Conservation (phyloP, 2,329 filamentous ascomycete genomes). For the Talaromyces sp. region DNA sequence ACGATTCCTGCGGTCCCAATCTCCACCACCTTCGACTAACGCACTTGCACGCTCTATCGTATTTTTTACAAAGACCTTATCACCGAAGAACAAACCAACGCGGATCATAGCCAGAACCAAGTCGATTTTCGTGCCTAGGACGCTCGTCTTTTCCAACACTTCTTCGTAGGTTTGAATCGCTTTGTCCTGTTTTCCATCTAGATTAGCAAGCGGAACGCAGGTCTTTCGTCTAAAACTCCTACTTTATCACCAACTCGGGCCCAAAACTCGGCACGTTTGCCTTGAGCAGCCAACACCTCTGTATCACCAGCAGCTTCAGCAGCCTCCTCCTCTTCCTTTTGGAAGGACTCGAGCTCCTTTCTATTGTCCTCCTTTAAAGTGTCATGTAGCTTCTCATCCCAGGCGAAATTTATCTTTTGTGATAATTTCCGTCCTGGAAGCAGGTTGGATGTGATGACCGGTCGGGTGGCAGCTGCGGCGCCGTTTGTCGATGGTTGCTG, state of each 20-base stretch:
- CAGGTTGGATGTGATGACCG: slow-evolving; percentile 63
- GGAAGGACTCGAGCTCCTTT: slow-evolving; percentile 66
- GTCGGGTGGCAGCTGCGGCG: slow-evolving; percentile 37
- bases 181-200: slow-evolving; percentile 64
- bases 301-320: slow-evolving; percentile 94
- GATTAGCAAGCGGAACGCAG: not conserved
- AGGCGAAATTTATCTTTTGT: slow-evolving; percentile 65
- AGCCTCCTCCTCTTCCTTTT: slow-evolving; percentile 89
- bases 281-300: slow-evolving; percentile 84
- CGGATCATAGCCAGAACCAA: slow-evolving; percentile 94
- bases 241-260: slow-evolving; percentile 96
- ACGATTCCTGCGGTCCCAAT: slow-evolving; percentile 97
- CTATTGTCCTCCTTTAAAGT: slow-evolving; percentile 72
- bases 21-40: slow-evolving; percentile 88
- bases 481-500: slow-evolving; percentile 37
- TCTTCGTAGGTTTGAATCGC: slow-evolving; percentile 87
- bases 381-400: slow-evolving; percentile 86
- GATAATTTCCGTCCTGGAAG: slow-evolving; percentile 65
- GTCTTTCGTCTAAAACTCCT: slow-evolving; percentile 21
- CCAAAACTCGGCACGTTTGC: slow-evolving; percentile 94
- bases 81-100: slow-evolving; percentile 91
- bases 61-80: slow-evolving; percentile 88
- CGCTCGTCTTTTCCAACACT: slow-evolving; percentile 93
- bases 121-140: slow-evolving; percentile 95
- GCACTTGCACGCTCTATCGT: slow-evolving; percentile 83